phyloP scores from a whole-genome alignment of 805 yeast species.

The Kodamaea laetipori region DNA sequence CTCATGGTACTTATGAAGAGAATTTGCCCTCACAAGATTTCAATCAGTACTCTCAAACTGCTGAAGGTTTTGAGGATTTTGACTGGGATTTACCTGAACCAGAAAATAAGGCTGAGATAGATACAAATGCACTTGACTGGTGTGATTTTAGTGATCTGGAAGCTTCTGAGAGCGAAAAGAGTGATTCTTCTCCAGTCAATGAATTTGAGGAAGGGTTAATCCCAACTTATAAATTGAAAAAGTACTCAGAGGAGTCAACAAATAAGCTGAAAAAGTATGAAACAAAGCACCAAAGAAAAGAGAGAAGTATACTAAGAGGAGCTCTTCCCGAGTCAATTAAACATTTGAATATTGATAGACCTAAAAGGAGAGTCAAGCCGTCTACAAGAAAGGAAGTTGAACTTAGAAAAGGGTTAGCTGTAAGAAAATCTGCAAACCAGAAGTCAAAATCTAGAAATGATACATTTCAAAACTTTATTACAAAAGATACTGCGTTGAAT shows the following conservation, averaged over 20 bases:
- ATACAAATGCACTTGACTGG: not conserved
- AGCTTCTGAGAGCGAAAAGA: not conserved
- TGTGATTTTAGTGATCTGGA: constrained; percentile 7
- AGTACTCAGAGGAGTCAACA: not conserved
- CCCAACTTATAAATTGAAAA: constrained; percentile 7
- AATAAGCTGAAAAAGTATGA: not conserved
- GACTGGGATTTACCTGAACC: constrained; percentile 2
- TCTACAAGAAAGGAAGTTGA: constrained; percentile 14
- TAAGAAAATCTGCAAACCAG: constrained; percentile 22
- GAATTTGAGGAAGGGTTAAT: constrained; percentile 13
- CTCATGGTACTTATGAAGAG: not conserved
- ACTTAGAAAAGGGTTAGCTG: constrained; percentile 41
- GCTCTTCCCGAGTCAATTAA: constrained; percentile 45
- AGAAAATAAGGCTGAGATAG: not conserved
- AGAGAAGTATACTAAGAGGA: constrained; percentile 36
- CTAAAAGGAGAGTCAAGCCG: constrained; percentile 11
- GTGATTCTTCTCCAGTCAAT: not conserved
- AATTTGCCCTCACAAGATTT: not conserved
- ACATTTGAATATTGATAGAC: constrained; percentile 28
- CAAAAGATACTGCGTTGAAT: constrained; percentile 1
- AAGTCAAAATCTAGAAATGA: not conserved
- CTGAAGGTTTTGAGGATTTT: constrained; percentile 2
- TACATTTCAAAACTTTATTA: not conserved
- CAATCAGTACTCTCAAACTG: constrained; percentile 1
- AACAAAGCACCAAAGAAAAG: too few species aligned